phyloP scores from a whole-genome alignment of 2,329 filamentous ascomycete species.

The Ambrosiella beaveri region DNA sequence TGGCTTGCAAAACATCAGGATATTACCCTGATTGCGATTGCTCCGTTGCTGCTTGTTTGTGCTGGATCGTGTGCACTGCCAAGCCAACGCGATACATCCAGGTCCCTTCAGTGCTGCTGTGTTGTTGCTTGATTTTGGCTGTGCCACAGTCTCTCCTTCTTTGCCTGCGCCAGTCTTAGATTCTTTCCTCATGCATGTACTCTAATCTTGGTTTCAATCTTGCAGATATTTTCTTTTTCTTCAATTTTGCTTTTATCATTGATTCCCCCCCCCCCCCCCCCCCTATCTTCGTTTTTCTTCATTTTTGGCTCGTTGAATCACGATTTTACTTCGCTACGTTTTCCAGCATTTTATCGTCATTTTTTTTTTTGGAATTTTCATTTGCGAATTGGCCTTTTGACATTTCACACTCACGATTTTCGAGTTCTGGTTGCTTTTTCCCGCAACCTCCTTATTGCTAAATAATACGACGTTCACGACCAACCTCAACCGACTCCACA shows the following conservation, averaged over 20 bases:
- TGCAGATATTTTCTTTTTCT: neutral
- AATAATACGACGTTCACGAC: neutral
- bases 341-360: neutral
- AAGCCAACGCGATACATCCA: neutral
- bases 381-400: neutral
- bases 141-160: slow-evolving; percentile 7
- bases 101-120: neutral
- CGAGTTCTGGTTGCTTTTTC: neutral
- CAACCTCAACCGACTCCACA: neutral
- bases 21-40: neutral
- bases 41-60: neutral
- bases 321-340: neutral
- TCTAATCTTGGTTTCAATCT: neutral
- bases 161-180: slow-evolving; percentile 1
- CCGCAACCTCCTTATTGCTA: neutral
- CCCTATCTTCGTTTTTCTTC: neutral
- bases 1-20: neutral
- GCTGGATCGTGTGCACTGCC: neutral
- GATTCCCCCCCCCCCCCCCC: no score
- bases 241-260: neutral
- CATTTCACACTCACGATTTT: neutral
- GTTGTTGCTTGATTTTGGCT: neutral
- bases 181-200: neutral
- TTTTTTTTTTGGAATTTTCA: neutral
- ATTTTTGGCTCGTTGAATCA: neutral